Evolutionary conservation across 2,329 filamentous ascomycete genomes (phyloP), one percentile per base, ranked within the genome.

Genomic region (Neofusicoccum cordaticola): DNA sequence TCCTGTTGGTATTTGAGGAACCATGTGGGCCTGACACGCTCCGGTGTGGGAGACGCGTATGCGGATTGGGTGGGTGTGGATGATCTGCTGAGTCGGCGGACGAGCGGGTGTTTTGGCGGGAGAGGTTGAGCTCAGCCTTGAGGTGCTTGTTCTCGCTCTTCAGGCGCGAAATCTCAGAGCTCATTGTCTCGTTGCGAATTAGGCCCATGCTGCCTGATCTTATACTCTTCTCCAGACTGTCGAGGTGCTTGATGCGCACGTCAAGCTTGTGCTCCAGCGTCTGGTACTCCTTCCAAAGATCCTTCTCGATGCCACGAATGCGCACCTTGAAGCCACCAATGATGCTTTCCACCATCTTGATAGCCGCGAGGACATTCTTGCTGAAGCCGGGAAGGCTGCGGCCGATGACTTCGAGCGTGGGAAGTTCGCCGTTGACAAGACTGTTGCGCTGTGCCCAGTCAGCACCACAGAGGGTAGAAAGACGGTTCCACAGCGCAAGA

Each of bases 391-490:
- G 89, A 4, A 98, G 84, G 78, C 95, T 92, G 57, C 89, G 93
- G 1, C 89, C 88, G 67, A 99, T 90, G 13, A 93, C 88, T 72
- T 97, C 94, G 39, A 96, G 84, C 12, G 90, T 92, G 0, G 93
- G 92, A 6, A 96, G 80, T 66, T 94, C 91, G 19, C 93, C 92
- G 71, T 95, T 94, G 73, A 98, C 91, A 27, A 97, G 86, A 64
- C 90, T 90, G 76, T 98, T 93, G 71, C 90, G 88, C 75, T 97
- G 91, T 4, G 91, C 87, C 94, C 95, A 99, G 73, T 98, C 95
- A 0, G 88, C 85, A 11, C 95, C 95, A 71, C 95, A 98, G 48
- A 98, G 84, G 0, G 87, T 84, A 3, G 92, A 93, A 8, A 99
- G 84, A 51, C 91, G 86, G 68, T 94, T 94, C 95, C 95, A 99